Evolutionary conservation across 768 basidiomycete species (phyloP), one percentile per base, ranked within the genome.

Genomic region (Leccinum uliginosum): DNA sequence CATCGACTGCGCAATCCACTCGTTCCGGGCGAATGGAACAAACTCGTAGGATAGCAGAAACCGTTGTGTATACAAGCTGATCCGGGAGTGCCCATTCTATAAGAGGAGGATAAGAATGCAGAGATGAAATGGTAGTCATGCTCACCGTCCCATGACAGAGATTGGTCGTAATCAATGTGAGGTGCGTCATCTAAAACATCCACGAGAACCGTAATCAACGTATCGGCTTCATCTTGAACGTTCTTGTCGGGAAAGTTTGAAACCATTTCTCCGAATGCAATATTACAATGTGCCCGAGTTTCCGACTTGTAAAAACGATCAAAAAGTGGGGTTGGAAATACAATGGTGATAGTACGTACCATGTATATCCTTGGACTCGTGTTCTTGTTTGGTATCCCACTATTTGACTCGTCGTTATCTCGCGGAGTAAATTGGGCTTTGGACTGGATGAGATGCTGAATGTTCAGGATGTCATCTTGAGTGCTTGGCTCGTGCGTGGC

Each of bases 51-150:
- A 93, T 74, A 11, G 91, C 88, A 4, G 87, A 87, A 23, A 91
- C 80, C 4, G 86, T 91, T 1, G 88, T 85, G 65, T 79, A 89
- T 1, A 90, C 86, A 40, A 95, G 80, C 65, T 93, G 89, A 71
- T 95, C 90, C 35, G 93, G 86, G 30, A 91, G 77, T 3, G 91
- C 81, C 91, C 91, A 93, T 61, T 91, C 92, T 93, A 45, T n/a
- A 35, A 27, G 17, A 27, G 12, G 19, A 51, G n/a, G 21, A 46
- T 59, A 15, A 64, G 51, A 48, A 38, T 21, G 27, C 6, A 35
- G 43, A 14, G 12, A 23, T 23, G 5, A 17, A 40, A 26, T 43
- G 26, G 21, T 14, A 49, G 40, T 47, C 38, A 58, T 43, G 56
- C 74, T 53, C 65, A 92, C 91, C 89, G 63, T 84, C 80, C 92